Evolutionary conservation across 768 basidiomycete genomes (phyloP).

Genomic region (Boletus pseudopeckii): DNA sequence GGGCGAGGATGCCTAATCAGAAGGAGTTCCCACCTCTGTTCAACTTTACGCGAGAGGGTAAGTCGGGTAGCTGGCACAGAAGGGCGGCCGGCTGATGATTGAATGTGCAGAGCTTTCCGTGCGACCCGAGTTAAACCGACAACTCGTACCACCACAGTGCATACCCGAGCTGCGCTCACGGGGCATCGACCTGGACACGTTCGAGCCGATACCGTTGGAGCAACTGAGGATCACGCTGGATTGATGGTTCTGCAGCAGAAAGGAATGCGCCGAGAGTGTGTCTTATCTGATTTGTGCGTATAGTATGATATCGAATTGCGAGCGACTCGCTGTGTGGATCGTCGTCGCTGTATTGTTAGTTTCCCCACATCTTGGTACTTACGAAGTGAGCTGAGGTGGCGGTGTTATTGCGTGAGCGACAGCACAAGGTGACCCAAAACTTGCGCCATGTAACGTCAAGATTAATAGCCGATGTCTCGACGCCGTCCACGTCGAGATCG

Average conservation of each 20-base stretch:
- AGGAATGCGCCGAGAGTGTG: conserved; percentile 19
- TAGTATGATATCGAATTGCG: conserved; percentile 36
- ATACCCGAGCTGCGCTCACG: conserved; percentile 86
- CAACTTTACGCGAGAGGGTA: conserved; percentile 94
- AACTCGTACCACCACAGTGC: conserved; percentile 86
- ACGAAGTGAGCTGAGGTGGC: conserved; percentile 9
- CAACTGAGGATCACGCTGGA: conserved; percentile 93
- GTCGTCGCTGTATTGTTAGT: conserved; percentile 31
- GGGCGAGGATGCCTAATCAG: conserved; percentile 93
- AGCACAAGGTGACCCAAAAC: background rate
- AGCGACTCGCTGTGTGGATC: conserved; percentile 21
- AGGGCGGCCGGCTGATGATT: conserved; percentile 1
- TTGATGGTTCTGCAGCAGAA: conserved; percentile 43
- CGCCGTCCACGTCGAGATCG: background rate
- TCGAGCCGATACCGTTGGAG: conserved; percentile 97
- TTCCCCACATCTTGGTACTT: background rate
- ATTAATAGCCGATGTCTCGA: background rate
- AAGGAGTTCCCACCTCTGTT: conserved; percentile 94
- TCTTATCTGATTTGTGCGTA: conserved; percentile 34
- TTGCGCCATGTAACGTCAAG: conserved; percentile 35
- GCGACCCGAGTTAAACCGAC: conserved; percentile 88
- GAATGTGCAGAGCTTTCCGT: conserved; percentile 80
- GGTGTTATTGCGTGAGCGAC: conserved; percentile 16
- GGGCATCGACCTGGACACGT: conserved; percentile 83
- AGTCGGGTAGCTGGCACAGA: conserved; percentile 29